Evolutionary conservation across 2,329 filamentous ascomycete genomes (phyloP).

Genomic region (Thelonectria discophora): DNA sequence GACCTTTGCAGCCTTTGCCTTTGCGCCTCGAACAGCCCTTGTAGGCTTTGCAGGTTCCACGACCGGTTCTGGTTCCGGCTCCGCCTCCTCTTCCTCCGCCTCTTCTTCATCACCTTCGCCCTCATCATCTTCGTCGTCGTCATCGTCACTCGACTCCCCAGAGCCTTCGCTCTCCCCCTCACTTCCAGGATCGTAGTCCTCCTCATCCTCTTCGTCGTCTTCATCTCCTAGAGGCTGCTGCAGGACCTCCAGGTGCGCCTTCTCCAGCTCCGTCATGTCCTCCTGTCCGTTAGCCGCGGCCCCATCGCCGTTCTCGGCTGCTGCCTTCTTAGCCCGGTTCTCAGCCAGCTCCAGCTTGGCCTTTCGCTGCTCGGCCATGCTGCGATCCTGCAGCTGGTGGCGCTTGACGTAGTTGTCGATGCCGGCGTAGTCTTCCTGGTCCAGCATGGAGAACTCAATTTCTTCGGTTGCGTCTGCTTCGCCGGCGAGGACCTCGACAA

Average conservation of each 20-base stretch:
- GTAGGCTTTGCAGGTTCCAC: conserved; percentile 19
- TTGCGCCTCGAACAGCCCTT: conserved; percentile 9
- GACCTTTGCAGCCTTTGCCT: conserved; percentile 16
- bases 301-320: conserved; percentile 48
- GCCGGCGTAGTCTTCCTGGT: conserved; percentile 72
- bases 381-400: conserved; percentile 70
- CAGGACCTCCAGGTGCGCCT: conserved; percentile 60
- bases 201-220: conserved; percentile 71
- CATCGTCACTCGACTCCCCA: conserved; percentile 63
- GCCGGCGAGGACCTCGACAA: conserved; percentile 65
- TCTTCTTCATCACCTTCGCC: conserved; percentile 51
- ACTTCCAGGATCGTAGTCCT: conserved; percentile 72
- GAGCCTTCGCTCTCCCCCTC: conserved; percentile 68
- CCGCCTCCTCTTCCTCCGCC: conserved; percentile 30
- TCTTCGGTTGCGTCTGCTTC: conserved; percentile 64
- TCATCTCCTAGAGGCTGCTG: conserved; percentile 60
- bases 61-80: conserved; percentile 25
- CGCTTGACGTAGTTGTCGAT: conserved; percentile 72
- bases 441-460: conserved; percentile 74
- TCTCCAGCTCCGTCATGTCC: conserved; percentile 59
- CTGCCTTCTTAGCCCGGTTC: conserved; percentile 62
- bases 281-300: conserved; percentile 46
- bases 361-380: conserved; percentile 73
- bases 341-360: conserved; percentile 70
- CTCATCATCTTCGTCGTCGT: conserved; percentile 53